Base-by-base conservation (phyloP, 345 rosid species). In the Syzygium grande region DNA sequence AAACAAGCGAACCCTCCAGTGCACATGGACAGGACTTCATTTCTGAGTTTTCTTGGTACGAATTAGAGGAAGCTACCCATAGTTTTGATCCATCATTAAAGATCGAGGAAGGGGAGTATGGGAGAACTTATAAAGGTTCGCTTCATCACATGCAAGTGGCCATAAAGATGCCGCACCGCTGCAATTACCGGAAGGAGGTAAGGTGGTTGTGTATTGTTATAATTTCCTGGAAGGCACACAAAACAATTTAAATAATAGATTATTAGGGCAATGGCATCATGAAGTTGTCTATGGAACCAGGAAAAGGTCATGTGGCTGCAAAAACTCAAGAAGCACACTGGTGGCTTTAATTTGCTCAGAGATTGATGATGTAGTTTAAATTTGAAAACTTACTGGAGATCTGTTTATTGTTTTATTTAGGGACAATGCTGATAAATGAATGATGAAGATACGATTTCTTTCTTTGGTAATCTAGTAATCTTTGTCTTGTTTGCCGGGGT, bases 81-180 rank as follows among this genome's bases (percentile, higher is more conserved):
- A 68, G 86, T 83, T 91, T 88, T 73, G 83, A 92, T 19, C 91
- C 84, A n/a, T 91, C 91, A 12, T 58, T 83, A 84, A 87, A 85
- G 87, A 90, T 91, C 88, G 86, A 87, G 84, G 90, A 89, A 88
- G 90, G 91, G 52, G 88, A 84, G 25, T 55, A 85, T 85, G 91
- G 93, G 46, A 87, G 61, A 80, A 84, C 89, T 38, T 91, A 86
- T 84, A 90, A 61, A 89, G 93, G 94, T 86, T 52, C 34, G 43
- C 92, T 93, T 65, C 92, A 84, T 65, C 86, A 91, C 77, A 93
- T 91, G 9, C 85, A 52, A 16, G 94, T 93, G 85, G 90, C 90
- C 43, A 87, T 93, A 87, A 91, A 92, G 87, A 85, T 90, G 86
- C 87, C 89, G 87, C 77, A 52, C 15, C 87, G 87, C 51, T 65